A percentile compares a stretch with the other conserved stretches of the same genome.
These are phyloP conservation scores for Marvania coccoides DNA, from an alignment of 139 green algal species.

Conservation along the genomic window DNA sequence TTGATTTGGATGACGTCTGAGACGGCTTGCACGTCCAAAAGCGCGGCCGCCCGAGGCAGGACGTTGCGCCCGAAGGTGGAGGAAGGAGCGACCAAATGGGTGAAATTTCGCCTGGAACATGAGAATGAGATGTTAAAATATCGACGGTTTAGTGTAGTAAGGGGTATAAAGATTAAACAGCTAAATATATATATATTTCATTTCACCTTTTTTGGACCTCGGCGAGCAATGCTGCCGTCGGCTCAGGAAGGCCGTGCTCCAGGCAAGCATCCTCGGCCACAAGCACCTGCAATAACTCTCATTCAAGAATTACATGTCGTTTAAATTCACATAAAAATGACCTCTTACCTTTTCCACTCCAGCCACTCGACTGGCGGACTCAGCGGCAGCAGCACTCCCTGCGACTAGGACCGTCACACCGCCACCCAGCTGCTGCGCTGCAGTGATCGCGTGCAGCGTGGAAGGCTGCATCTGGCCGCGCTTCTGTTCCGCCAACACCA, in stretches of 20 bases:
- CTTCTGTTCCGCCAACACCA: slow-evolving; percentile 25
- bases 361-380: neutral
- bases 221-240: slow-evolving; percentile 27
- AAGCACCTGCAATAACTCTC: slow-evolving; percentile 33
- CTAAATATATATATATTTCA: neutral
- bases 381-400: neutral
- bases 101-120: slow-evolving; percentile 38
- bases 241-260: slow-evolving; percentile 58
- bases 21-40: slow-evolving; percentile 69
- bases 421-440: slow-evolving; percentile 3
- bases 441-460: slow-evolving; percentile 16
- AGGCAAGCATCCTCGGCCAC: slow-evolving; percentile 45
- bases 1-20: slow-evolving; percentile 62
- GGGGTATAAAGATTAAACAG: slow-evolving; percentile 7
- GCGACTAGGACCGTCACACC: slow-evolving; percentile 13
- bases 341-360: neutral
- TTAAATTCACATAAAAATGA: neutral
- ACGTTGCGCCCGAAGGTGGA: slow-evolving; percentile 75
- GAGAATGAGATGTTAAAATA: neutral
- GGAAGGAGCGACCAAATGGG: slow-evolving; percentile 60
- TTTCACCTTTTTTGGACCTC: slow-evolving; percentile 34
- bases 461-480: slow-evolving; percentile 7
- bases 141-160: neutral
- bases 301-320: neutral
- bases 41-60: slow-evolving; percentile 73